A percentile compares a stretch with the other conserved stretches of the same genome.
Conservation (phyloP, 2,329 filamentous ascomycete genomes). For the Parasarocladium wereldwijsianum region DNA sequence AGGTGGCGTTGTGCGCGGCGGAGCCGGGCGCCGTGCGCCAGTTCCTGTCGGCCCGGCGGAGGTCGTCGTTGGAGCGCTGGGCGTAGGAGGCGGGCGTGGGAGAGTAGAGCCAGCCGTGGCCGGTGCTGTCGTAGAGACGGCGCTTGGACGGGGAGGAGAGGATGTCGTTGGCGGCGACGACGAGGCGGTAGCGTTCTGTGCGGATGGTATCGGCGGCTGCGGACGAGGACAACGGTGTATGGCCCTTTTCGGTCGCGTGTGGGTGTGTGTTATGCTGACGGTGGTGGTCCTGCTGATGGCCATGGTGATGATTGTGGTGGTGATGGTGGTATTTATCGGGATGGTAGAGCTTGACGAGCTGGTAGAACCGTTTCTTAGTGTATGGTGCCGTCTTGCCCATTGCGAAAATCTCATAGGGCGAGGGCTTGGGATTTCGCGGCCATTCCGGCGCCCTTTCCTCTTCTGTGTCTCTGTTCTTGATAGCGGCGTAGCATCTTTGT, state of each 20-base stretch:
- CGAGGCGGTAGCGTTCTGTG: constrained; percentile 78
- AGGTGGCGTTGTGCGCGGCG: constrained; percentile 65
- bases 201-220: constrained; percentile 39
- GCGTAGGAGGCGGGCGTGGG: constrained; percentile 38
- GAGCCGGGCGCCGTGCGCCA: constrained; percentile 35
- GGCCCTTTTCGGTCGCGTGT: no score
- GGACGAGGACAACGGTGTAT: constrained; percentile 2
- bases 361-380: constrained; percentile 71
- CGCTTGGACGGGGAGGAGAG: constrained; percentile 70
- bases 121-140: constrained; percentile 67
- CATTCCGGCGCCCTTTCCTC: constrained; percentile 17
- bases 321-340: constrained; percentile 49
- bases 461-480: not conserved
- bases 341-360: constrained; percentile 91
- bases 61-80: constrained; percentile 26
- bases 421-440: constrained; percentile 40
- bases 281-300: not conserved
- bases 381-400: constrained; percentile 48
- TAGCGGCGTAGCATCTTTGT: not conserved
- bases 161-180: constrained; percentile 78
- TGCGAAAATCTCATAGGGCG: constrained; percentile 82
- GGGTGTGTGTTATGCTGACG: not conserved
- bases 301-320: no score
- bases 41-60: constrained; percentile 24
- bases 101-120: constrained; percentile 58